A percentile compares a stretch with the other conserved stretches of the same genome.
Conservation (phyloP, 2,329 filamentous ascomycete species). For the Pseudofabraea citricarpa region DNA sequence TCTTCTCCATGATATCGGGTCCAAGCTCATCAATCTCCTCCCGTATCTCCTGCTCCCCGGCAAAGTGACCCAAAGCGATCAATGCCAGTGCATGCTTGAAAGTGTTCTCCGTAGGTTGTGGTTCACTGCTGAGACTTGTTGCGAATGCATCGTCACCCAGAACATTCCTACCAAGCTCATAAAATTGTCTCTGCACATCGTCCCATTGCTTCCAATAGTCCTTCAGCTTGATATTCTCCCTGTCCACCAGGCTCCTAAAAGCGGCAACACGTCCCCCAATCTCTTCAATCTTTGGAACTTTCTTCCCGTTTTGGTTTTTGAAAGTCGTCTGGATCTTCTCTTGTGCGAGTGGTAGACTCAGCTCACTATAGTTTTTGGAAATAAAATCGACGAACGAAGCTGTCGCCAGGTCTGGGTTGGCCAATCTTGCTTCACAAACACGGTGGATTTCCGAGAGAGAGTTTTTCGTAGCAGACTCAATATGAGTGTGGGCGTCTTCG, state of each 20-base stretch:
- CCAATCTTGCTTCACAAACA: no score
- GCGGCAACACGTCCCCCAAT: constrained; percentile 2
- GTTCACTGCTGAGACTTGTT: not conserved
- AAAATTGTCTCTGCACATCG: constrained; percentile 1
- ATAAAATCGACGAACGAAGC: no score
- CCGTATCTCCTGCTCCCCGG: no score
- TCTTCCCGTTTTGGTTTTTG: not conserved
- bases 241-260: constrained; percentile 1
- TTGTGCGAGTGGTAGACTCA: not conserved
- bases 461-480: no score
- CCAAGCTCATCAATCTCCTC: no score
- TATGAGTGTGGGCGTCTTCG: no score
- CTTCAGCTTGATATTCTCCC: not conserved
- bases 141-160: not conserved
- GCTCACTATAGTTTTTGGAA: no score
- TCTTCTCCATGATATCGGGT: no score
- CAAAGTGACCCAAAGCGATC: no score
- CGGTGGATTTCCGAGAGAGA: no score
- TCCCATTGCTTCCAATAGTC: constrained; percentile 5
- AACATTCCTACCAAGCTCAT: constrained; percentile 1
- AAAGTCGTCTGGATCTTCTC: constrained; percentile 3
- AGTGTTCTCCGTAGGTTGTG: no score
- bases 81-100: not conserved
- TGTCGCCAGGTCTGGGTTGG: no score
- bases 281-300: not conserved